phyloP scores from a whole-genome alignment of 305 asterid species.

The Rubia occidens region DNA sequence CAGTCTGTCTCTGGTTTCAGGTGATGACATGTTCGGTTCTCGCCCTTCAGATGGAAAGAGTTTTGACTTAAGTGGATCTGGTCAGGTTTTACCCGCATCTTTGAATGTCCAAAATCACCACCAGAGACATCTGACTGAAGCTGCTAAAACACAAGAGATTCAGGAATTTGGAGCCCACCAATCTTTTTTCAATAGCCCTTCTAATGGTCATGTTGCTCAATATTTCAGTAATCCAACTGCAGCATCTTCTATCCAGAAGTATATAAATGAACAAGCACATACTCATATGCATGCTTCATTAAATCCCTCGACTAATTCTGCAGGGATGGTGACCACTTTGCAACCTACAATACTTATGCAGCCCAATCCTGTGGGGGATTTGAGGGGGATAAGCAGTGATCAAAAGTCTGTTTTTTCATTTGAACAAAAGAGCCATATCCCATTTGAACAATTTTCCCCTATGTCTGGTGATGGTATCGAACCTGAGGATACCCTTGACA shows the following conservation, averaged over 20 bases:
- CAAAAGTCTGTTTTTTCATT: slow-evolving; percentile 17
- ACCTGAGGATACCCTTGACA: slow-evolving; percentile 17
- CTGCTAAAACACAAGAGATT: slow-evolving; percentile 32
- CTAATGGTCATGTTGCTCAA: slow-evolving; percentile 35
- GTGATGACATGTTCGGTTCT: slow-evolving; percentile 24
- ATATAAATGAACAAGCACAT: slow-evolving; percentile 28
- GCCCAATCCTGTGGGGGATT: slow-evolving; percentile 19
- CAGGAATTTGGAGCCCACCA: slow-evolving; percentile 29
- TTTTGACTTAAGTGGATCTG: slow-evolving; percentile 31
- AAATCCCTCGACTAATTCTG: slow-evolving; percentile 26
- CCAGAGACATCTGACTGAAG: slow-evolving; percentile 32
- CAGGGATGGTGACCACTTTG: slow-evolving; percentile 25
- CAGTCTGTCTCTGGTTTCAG: slow-evolving; percentile 30
- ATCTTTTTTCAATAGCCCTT: slow-evolving; percentile 24
- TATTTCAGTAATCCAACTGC: slow-evolving; percentile 18
- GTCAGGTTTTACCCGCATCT: slow-evolving; percentile 24
- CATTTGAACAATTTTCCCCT: slow-evolving; percentile 25
- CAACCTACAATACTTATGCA: slow-evolving; percentile 21
- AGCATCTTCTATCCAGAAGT: slow-evolving; percentile 25
- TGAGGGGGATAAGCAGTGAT: slow-evolving; percentile 20
- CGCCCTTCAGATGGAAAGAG: slow-evolving; percentile 27
- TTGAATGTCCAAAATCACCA: slow-evolving; percentile 28
- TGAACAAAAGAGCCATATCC: slow-evolving; percentile 26
- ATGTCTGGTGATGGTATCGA: slow-evolving; percentile 22
- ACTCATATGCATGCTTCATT: slow-evolving; percentile 26